Conservation (phyloP, 2,329 filamentous ascomycete species). For the Diplodia intermedia region DNA sequence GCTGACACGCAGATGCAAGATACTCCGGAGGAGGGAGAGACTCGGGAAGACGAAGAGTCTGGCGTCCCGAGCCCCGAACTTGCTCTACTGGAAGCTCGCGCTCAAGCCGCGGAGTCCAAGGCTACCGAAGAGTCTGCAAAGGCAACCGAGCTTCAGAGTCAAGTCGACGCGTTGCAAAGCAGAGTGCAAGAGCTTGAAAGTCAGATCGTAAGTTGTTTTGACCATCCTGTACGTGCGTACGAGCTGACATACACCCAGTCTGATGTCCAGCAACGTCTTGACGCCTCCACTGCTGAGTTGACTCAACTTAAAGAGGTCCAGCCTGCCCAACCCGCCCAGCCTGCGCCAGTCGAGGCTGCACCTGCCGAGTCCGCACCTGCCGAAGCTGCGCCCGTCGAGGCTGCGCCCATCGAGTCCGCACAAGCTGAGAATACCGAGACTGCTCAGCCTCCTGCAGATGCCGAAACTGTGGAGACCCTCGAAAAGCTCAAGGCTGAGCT, state of each 20-base stretch:
- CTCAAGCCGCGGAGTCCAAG: conserved; percentile 48
- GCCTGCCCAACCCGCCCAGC: not conserved
- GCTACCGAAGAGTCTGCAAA: conserved; percentile 49
- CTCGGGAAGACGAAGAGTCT: conserved; percentile 44
- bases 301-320: conserved; percentile 38
- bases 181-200: conserved; percentile 69
- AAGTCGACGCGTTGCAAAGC: conserved; percentile 60
- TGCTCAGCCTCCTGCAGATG: conserved; percentile 16
- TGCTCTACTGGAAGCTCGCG: conserved; percentile 46
- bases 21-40: conserved; percentile 56
- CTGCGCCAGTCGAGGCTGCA: conserved; percentile 5
- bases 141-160: conserved; percentile 45
- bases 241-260: conserved; percentile 39
- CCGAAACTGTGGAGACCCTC: conserved; percentile 34
- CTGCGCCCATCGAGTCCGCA: not conserved
- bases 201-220: conserved; percentile 55
- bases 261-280: conserved; percentile 51
- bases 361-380: not conserved
- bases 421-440: conserved; percentile 14
- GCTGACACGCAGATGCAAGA: conserved; percentile 41
- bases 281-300: conserved; percentile 45
- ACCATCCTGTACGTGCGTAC: not conserved
- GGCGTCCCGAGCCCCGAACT: conserved; percentile 24
- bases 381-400: not conserved
- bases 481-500: conserved; percentile 52